Evolutionary conservation across 2,329 filamentous ascomycete genomes (phyloP), one percentile per base, ranked within the genome.

Genomic region (Aspergillus sp.): DNA sequence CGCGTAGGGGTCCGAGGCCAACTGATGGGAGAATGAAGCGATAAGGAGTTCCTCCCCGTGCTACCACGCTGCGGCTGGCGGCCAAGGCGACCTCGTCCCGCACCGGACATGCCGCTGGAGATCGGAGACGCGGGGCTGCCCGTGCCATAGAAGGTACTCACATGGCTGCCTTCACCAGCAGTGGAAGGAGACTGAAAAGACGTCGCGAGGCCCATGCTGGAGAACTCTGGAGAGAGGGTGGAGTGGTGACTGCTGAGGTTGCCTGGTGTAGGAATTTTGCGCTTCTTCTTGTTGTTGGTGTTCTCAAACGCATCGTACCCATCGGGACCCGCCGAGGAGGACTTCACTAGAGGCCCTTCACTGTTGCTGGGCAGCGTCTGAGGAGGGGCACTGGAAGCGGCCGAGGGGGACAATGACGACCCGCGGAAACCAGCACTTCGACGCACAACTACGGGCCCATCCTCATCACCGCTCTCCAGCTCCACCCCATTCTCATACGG

Each of bases 281-380:
- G 86, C 78, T 99, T 98, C 82, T 98, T 99, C 79, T 99, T 99
- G 75, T 99, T 99, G 76, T 96, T 98, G 38, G 92, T 96, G 71
- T 98, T 98, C 77, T 99, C 95, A 70, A 97, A 96, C 6, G 92
- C 95, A 75, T 99, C 95, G 75, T 98, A 98, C 13, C 93, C 92
- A 74, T 98, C 94, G 10, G 89, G 90, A 4, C 88, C 89, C 5
- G 86, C 83, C 23, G 88, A 87, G 11, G 91, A 92, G 47, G 84
- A 84, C 52, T 88, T 76, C 57, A 62, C 66, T 57, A 71, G 73
- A 42, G 64, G 64, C 10, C 63, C 64, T 57, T 71, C 71, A 52
- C 66, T 65, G 64, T 68, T 73, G 61, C 66, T 66, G n/a, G 66
- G 59, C 51, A 70, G 68, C 42, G 63, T 61, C 44, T 69, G 68